These are phyloP conservation scores for Paraleonurus japonicus DNA, from an alignment of 257 asterid species.

Conservation along the genomic window DNA sequence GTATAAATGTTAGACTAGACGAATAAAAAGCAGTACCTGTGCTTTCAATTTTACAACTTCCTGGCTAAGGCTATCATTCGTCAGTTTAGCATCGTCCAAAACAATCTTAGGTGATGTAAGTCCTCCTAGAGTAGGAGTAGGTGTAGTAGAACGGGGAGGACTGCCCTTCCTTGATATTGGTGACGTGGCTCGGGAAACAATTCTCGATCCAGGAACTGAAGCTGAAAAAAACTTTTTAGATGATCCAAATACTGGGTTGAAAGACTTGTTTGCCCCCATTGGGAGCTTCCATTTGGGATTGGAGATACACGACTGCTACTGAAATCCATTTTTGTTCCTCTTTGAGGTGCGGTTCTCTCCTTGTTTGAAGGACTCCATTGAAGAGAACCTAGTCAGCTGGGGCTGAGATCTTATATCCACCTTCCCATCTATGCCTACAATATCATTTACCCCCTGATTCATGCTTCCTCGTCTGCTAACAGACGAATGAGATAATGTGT, in stretches of 20 bases:
- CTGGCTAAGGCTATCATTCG: constrained; percentile 67
- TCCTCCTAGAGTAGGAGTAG: constrained; percentile 96
- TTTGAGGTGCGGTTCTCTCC: constrained; percentile 67
- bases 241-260: constrained; percentile 85
- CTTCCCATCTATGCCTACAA: constrained; percentile 66
- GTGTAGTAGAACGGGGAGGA: constrained; percentile 99
- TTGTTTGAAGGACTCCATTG: constrained; percentile 85
- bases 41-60: constrained; percentile 79
- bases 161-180: constrained; percentile 87
- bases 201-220: constrained; percentile 98
- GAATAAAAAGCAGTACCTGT: constrained; percentile 56
- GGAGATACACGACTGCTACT: constrained; percentile 94
- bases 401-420: constrained; percentile 70
- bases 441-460: constrained; percentile 56
- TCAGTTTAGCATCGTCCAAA: constrained; percentile 59
- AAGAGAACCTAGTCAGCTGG: constrained; percentile 72
- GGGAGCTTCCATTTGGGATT: constrained; percentile 84
- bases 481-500: constrained; percentile 62
- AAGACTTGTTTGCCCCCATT: constrained; percentile 75
- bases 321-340: constrained; percentile 74
- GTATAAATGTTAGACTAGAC: constrained; percentile 15
- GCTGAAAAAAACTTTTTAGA: constrained; percentile 94
- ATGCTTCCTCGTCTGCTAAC: constrained; percentile 66
- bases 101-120: constrained; percentile 78
- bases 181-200: constrained; percentile 98